Conservation (phyloP, 2,329 filamentous ascomycete species). For the Phyllosticta ampelicida region DNA sequence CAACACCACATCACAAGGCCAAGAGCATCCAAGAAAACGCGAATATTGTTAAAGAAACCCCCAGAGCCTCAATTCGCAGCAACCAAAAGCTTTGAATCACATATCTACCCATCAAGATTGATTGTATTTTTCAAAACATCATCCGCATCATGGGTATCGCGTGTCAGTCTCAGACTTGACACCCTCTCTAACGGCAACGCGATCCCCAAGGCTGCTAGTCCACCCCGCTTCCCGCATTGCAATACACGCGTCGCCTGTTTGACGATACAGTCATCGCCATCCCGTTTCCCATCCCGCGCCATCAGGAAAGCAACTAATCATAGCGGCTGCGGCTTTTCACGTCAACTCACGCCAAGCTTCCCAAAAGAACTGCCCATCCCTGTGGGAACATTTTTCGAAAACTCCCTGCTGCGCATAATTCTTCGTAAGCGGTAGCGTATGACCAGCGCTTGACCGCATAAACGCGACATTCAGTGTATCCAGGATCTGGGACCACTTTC, state of each 20-base stretch:
- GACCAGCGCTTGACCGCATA: background rate
- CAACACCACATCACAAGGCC: background rate
- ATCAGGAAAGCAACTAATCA: background rate
- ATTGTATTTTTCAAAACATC: background rate
- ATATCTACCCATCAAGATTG: background rate
- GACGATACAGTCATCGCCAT: background rate
- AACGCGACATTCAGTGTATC: background rate
- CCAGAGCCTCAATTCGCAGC: background rate
- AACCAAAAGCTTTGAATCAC: background rate
- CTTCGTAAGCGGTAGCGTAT: background rate
- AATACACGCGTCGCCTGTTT: background rate
- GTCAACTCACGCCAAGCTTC: background rate
- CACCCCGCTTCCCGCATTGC: background rate
- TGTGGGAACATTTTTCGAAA: background rate
- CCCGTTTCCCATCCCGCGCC: background rate
- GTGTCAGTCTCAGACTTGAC: constrained; percentile 8
- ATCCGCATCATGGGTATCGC: background rate
- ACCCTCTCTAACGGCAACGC: constrained; percentile 6
- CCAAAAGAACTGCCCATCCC: background rate
- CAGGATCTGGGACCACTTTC: background rate
- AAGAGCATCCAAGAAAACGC: background rate
- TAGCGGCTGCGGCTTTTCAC: background rate
- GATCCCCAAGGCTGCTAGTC: background rate
- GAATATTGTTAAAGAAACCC: background rate
- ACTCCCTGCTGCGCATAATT: background rate